phyloP scores from a whole-genome alignment of 2,329 filamentous ascomycete genomes.

The Didymella glomerata region DNA sequence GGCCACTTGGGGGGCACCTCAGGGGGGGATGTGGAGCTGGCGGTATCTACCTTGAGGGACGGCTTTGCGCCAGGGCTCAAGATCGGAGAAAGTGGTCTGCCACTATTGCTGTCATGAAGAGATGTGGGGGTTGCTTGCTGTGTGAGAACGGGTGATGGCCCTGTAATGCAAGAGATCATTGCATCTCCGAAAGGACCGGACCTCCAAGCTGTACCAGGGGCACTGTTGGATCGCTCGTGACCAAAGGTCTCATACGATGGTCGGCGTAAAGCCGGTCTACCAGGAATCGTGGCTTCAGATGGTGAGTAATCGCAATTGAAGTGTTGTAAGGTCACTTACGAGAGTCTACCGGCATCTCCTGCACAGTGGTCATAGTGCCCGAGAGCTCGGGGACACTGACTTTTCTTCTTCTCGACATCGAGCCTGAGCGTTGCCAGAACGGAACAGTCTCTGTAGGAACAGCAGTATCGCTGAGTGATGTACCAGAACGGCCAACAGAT shows the following conservation, averaged over 20 bases:
- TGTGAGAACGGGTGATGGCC: conserved; percentile 40
- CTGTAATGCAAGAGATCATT: conserved; percentile 50
- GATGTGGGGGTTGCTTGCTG: conserved; percentile 28
- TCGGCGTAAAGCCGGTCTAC: conserved; percentile 51
- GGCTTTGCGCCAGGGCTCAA: conserved; percentile 45
- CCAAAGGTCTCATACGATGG: conserved; percentile 45
- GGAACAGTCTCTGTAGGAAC: conserved; percentile 42
- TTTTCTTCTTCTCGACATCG: conserved; percentile 51
- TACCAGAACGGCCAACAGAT: conserved; percentile 50
- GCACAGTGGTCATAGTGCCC: conserved; percentile 51
- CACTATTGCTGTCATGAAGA: conserved; percentile 27
- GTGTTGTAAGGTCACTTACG: conserved; percentile 41
- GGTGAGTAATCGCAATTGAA: conserved; percentile 25
- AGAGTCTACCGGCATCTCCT: conserved; percentile 51
- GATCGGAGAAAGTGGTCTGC: conserved; percentile 39
- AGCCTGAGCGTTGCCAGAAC: conserved; percentile 50
- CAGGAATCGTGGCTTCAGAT: conserved; percentile 51
- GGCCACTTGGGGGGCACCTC: conserved; percentile 52
- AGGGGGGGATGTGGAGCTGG: conserved; percentile 39
- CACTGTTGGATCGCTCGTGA: conserved; percentile 52
- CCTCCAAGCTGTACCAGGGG: conserved; percentile 51
- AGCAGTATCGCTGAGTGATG: conserved; percentile 53
- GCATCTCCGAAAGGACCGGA: conserved; percentile 52
- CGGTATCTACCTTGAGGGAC: conserved; percentile 47
- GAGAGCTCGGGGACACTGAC: conserved; percentile 53